Evolutionary conservation across 768 basidiomycete species (phyloP).

Genomic region (Calocybe gangraenosa): DNA sequence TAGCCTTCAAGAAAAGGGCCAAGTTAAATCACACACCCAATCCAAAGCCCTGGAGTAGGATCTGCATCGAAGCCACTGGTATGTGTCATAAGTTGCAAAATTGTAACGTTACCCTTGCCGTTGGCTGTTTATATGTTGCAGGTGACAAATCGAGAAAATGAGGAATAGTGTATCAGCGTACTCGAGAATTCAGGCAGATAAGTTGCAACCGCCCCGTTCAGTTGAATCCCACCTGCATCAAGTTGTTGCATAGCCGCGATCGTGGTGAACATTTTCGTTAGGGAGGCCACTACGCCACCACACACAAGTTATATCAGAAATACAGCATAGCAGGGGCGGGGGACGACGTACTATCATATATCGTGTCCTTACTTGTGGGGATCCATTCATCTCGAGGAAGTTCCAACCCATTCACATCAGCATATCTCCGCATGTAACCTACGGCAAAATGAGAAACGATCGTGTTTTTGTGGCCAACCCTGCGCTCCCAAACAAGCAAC

Average conservation of each 20-base stretch:
- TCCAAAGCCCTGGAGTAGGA: constrained; percentile 22
- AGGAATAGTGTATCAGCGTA: constrained; percentile 1
- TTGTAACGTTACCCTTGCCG: constrained; percentile 23
- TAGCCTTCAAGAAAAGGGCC: background rate
- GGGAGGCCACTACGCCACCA: constrained; percentile 21
- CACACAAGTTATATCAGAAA: background rate
- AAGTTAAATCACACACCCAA: constrained; percentile 15
- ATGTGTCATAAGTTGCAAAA: constrained; percentile 24
- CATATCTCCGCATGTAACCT: constrained; percentile 19
- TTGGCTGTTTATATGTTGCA: constrained; percentile 9
- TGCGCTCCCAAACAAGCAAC: no score
- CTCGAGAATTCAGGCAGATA: constrained; percentile 24
- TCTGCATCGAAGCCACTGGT: constrained; percentile 25
- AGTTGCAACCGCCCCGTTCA: constrained; percentile 18
- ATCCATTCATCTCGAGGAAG: constrained; percentile 16
- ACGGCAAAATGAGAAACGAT: constrained; percentile 25
- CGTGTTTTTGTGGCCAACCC: constrained; percentile 19
- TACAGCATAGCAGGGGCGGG: background rate
- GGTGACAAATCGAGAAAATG: background rate
- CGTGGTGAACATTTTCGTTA: constrained; percentile 26
- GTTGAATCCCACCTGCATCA: constrained; percentile 16
- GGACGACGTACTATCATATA: constrained; percentile 21
- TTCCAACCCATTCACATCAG: constrained; percentile 20
- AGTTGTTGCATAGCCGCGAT: constrained; percentile 24
- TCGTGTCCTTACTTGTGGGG: constrained; percentile 17